phyloP scores from a whole-genome alignment of 441 rosid species.

The Dalechampia spathulata region DNA sequence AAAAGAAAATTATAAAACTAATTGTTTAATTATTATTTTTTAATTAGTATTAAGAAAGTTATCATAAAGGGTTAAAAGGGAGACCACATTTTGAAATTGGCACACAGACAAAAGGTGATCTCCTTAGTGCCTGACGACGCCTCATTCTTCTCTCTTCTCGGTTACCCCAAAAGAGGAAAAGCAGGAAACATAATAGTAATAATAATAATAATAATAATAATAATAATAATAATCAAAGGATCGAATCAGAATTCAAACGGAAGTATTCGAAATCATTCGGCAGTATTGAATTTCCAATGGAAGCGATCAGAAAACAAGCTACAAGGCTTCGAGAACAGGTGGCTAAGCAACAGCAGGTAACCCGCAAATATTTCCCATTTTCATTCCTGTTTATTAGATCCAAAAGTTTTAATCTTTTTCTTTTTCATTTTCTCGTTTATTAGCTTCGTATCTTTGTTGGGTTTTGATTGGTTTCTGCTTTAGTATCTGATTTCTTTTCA shows the following conservation, averaged over 20 bases:
- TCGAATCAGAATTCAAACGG: background rate
- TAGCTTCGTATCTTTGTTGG: background rate
- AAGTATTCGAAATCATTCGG: background rate
- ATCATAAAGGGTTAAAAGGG: too few species aligned
- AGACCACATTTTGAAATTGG: too few species aligned
- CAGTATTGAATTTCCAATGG: conserved; percentile 42
- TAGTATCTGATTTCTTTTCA: background rate
- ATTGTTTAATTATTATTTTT: too few species aligned
- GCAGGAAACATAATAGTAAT: too few species aligned
- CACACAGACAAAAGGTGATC: too few species aligned
- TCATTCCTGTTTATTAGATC: background rate
- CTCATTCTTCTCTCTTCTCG: background rate
- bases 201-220: too few species aligned
- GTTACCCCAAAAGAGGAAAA: too few species aligned
- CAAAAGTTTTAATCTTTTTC: too few species aligned
- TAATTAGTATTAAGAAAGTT: too few species aligned
- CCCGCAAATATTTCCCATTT: conserved; percentile 2
- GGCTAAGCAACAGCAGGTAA: conserved; percentile 90
- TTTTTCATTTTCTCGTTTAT: background rate
- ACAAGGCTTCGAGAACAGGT: conserved; percentile 89
- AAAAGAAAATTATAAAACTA: too few species aligned
- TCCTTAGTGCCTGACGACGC: background rate
- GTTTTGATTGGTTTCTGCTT: background rate
- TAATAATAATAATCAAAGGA: too few species aligned
- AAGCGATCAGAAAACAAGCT: conserved; percentile 87